Conservation (phyloP, 2,329 filamentous ascomycete genomes). For the Aulographum hederae region DNA sequence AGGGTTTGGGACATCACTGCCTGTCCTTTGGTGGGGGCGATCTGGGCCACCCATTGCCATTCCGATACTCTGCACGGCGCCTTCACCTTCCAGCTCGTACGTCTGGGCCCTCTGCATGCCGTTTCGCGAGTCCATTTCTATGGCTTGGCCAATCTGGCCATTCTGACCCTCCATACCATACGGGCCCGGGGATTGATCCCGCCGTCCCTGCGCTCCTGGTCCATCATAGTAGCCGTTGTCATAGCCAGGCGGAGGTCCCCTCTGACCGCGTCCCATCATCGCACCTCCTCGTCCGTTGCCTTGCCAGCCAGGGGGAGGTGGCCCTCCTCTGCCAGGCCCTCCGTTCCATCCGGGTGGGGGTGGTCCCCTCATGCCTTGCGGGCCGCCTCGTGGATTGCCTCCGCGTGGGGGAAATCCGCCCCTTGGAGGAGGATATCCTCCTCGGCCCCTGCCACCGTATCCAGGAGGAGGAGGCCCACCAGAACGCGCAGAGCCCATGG, state of each 20-base stretch:
- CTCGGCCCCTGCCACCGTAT: conserved; percentile 14
- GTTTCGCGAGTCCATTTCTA: conserved; percentile 67
- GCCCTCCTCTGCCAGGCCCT: conserved; percentile 10
- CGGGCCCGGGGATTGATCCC: conserved; percentile 22
- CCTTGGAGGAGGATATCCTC: conserved; percentile 16
- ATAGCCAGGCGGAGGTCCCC: conserved; percentile 24
- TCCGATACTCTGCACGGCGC: too few relatives aligned
- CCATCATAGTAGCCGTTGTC: conserved; percentile 19
- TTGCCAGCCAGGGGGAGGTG: conserved; percentile 2
- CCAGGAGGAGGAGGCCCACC: conserved; percentile 13
- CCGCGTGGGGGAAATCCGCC: conserved; percentile 13
- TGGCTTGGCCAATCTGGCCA: conserved; percentile 38
- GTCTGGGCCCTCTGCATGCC: conserved; percentile 31
- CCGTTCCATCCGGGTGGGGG: conserved; percentile 21
- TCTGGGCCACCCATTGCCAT: too few relatives aligned
- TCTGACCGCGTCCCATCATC: conserved; percentile 23
- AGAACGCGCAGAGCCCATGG: conserved; percentile 19
- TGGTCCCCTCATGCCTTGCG: conserved; percentile 13
- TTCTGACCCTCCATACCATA: conserved; percentile 8
- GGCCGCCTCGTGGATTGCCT: conserved; percentile 15
- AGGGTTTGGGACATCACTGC: too few relatives aligned
- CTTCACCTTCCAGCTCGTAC: too few relatives aligned
- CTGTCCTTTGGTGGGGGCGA: too few relatives aligned
- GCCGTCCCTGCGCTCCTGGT: conserved; percentile 27
- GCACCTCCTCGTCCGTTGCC: conserved; percentile 14